These are phyloP conservation scores for Moniliella sp. DNA, from an alignment of 1,284 basidiomycete species.

Conservation along the genomic window DNA sequence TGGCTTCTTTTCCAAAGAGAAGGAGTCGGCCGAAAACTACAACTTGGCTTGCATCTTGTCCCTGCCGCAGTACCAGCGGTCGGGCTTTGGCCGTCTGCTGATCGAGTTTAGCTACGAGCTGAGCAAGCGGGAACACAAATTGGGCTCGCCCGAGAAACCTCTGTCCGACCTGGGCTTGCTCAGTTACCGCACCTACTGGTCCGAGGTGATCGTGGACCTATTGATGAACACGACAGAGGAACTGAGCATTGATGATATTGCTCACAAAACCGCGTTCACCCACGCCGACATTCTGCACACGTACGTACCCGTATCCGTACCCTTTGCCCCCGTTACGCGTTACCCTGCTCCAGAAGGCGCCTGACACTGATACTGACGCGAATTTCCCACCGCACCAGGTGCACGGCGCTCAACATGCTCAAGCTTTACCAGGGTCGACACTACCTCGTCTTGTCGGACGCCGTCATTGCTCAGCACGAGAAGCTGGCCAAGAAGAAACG, in stretches of 20 bases:
- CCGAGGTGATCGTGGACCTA: slow-evolving; percentile 81
- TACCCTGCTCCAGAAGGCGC: neutral
- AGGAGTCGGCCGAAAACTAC: slow-evolving; percentile 90
- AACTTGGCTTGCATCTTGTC: slow-evolving; percentile 97
- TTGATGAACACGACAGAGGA: slow-evolving; percentile 48
- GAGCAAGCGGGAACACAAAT: slow-evolving; percentile 80
- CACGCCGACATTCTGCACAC: slow-evolving; percentile 95
- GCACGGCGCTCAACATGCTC: slow-evolving; percentile 78
- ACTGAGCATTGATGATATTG: slow-evolving; percentile 86
- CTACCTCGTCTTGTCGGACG: slow-evolving; percentile 73
- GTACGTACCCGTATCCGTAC: slow-evolving; percentile 41
- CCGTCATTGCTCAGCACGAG: slow-evolving; percentile 71
- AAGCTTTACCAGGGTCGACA: slow-evolving; percentile 90
- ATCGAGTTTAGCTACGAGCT: slow-evolving; percentile 98
- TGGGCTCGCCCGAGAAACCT: slow-evolving; percentile 93
- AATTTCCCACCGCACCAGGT: no score
- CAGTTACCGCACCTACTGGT: slow-evolving; percentile 88
- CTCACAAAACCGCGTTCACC: slow-evolving; percentile 83
- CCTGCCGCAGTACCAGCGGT: slow-evolving; percentile 84
- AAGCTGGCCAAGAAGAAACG: slow-evolving; percentile 60
- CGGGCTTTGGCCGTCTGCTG: slow-evolving; percentile 77
- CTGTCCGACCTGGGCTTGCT: slow-evolving; percentile 80
- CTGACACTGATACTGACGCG: no score
- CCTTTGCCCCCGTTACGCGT: neutral
- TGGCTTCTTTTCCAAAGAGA: slow-evolving; percentile 98